Percentiles rank a stretch among this genome's conserved stretches.
phyloP scores from a whole-genome alignment of 2,329 filamentous ascomycete genomes.

The Phialocephala sp. region DNA sequence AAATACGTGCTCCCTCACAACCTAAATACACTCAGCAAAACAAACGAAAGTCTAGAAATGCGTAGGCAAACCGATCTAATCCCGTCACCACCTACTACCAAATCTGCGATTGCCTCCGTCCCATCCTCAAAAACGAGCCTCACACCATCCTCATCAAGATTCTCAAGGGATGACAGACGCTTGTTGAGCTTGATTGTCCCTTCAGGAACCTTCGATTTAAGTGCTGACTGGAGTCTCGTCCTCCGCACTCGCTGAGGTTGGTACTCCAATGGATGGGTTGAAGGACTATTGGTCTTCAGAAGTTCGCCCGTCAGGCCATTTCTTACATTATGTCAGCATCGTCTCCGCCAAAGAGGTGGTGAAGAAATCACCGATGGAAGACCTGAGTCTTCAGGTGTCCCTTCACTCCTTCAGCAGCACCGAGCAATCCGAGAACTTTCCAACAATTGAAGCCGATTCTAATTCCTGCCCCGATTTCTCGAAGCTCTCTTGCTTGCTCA shows the following conservation, averaged over 20 bases:
- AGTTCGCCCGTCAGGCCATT: constrained; percentile 44
- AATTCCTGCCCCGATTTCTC: constrained; percentile 55
- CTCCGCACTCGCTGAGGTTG: constrained; percentile 39
- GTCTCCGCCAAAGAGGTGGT: no score
- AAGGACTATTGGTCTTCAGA: constrained; percentile 25
- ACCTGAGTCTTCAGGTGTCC: constrained; percentile 45
- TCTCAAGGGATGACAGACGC: constrained; percentile 48
- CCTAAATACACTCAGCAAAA: constrained; percentile 36
- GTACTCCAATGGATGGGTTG: constrained; percentile 24
- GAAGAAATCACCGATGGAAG: constrained; percentile 39
- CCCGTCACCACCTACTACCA: constrained; percentile 59
- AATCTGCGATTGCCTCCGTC: constrained; percentile 46
- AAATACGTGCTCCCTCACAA: constrained; percentile 49
- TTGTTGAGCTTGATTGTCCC: constrained; percentile 52
- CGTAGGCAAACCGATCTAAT: constrained; percentile 51
- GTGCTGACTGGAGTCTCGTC: constrained; percentile 52
- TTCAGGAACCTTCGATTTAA: constrained; percentile 52
- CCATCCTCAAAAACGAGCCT: constrained; percentile 54
- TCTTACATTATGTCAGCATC: constrained; percentile 28
- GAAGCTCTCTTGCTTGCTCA: constrained; percentile 51
- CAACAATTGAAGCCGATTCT: constrained; percentile 53
- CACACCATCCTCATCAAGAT: constrained; percentile 46
- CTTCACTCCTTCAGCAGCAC: constrained; percentile 47
- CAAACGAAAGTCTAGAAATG: neutral
- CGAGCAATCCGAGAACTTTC: constrained; percentile 53